A percentile compares a stretch with the other conserved stretches of the same genome.
phyloP scores from a whole-genome alignment of 176 grass and related monocot genomes.

The Pharus latifolius region DNA sequence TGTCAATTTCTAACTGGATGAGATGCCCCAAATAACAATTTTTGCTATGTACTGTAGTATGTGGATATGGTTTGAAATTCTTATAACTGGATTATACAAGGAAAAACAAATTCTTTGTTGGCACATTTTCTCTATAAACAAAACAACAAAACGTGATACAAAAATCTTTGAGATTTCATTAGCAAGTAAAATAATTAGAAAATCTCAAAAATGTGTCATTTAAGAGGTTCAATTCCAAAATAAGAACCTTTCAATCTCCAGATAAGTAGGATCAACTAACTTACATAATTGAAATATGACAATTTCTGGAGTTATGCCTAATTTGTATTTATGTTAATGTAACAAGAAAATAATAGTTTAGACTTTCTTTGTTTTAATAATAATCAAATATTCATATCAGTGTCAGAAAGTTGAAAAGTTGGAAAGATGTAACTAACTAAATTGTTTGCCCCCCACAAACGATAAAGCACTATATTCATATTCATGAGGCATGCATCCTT shows the following conservation, averaged over 20 bases:
- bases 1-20: no score
- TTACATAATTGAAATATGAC: background rate
- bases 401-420: background rate
- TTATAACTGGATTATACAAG: background rate
- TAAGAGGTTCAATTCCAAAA: background rate
- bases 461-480: background rate
- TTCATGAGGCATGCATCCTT: slow-evolving; percentile 17
- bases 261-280: background rate
- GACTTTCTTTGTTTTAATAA: no score
- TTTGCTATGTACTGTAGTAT: no score
- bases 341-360: background rate
- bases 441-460: background rate
- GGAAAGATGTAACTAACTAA: background rate
- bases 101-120: no score
- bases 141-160: background rate
- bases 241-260: background rate
- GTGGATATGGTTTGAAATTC: background rate
- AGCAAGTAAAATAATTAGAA: background rate
- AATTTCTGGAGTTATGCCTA: background rate
- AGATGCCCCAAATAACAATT: no score
- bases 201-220: background rate
- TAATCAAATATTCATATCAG: background rate
- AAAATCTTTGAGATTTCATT: background rate
- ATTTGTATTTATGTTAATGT: background rate
- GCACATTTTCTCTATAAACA: background rate